Conservation (phyloP, 2,329 filamentous ascomycete species). For the Fusarium armeniacum region DNA sequence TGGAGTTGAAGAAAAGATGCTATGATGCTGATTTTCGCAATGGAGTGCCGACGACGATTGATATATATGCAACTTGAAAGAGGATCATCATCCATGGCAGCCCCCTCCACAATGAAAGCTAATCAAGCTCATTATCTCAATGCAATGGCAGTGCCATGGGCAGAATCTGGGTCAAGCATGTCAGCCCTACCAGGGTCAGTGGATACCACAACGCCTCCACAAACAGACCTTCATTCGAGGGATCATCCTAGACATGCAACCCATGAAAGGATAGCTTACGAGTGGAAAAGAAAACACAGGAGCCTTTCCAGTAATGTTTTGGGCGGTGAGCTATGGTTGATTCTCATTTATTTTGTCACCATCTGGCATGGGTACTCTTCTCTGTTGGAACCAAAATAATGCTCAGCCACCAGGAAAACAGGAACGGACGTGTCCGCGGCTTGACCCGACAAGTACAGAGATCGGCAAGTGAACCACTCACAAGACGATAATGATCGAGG, state of each 20-base stretch:
- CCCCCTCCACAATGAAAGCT: background rate
- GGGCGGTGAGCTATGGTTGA: rapidly evolving
- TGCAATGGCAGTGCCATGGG: background rate
- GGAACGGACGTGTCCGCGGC: conserved; percentile 12
- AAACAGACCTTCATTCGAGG: background rate
- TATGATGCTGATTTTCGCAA: background rate
- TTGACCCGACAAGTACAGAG: background rate
- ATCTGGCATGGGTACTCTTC: background rate
- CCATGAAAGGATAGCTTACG: background rate
- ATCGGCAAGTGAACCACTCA: conserved; percentile 3
- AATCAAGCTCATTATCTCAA: conserved; percentile 1
- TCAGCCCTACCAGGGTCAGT: conserved; percentile 12
- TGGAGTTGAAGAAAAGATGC: background rate
- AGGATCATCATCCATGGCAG: background rate
- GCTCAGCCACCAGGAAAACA: conserved; percentile 5
- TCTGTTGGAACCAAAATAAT: background rate
- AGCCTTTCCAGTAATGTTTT: rapidly evolving
- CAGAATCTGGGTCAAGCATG: conserved; percentile 3
- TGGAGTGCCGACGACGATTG: background rate
- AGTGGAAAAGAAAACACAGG: background rate
- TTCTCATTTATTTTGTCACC: background rate
- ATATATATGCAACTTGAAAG: conserved; percentile 10
- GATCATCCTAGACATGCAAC: conserved; percentile 1
- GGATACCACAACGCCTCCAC: background rate
- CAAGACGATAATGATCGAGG: background rate